A percentile compares a stretch with the other conserved stretches of the same genome.
phyloP scores from a whole-genome alignment of 2,329 filamentous ascomycete species.

The Whalleya microplaca region DNA sequence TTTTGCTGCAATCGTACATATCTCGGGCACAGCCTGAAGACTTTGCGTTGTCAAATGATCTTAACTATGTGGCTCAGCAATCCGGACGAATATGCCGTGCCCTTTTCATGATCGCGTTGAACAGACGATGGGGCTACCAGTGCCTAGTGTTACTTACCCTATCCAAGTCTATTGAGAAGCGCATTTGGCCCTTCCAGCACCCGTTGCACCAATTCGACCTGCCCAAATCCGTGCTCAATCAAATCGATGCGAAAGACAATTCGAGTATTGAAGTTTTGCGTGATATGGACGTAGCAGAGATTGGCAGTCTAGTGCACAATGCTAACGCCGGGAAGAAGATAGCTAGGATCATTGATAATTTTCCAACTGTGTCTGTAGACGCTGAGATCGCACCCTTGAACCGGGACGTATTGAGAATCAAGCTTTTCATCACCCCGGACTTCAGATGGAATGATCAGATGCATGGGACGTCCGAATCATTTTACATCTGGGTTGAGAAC shows the following conservation, averaged over 20 bases:
- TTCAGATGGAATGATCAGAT: slow-evolving; percentile 94
- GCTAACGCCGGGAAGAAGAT: slow-evolving; percentile 83
- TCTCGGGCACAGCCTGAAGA: slow-evolving; percentile 87
- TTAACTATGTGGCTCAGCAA: slow-evolving; percentile 94
- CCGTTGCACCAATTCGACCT: slow-evolving; percentile 95
- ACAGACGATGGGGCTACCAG: slow-evolving; percentile 93
- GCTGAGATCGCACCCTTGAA: slow-evolving; percentile 96
- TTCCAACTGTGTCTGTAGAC: slow-evolving; percentile 88
- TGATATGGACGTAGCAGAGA: slow-evolving; percentile 92
- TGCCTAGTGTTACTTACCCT: slow-evolving; percentile 88
- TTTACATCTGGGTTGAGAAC: slow-evolving; percentile 99
- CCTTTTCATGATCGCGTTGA: slow-evolving; percentile 95
- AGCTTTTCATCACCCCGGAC: slow-evolving; percentile 82
- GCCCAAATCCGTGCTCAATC: slow-evolving; percentile 78
- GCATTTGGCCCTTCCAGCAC: slow-evolving; percentile 93
- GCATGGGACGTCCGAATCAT: slow-evolving; percentile 93
- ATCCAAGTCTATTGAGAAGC: slow-evolving; percentile 96
- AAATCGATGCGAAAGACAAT: slow-evolving; percentile 80
- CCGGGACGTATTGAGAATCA: slow-evolving; percentile 89
- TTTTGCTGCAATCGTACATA: slow-evolving; percentile 91
- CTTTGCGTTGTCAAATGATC: slow-evolving; percentile 90
- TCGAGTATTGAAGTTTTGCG: slow-evolving; percentile 80
- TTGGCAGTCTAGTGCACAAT: slow-evolving; percentile 90
- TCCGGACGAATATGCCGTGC: slow-evolving; percentile 92
- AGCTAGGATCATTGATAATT: slow-evolving; percentile 80